Conservation (phyloP, 768 basidiomycete genomes). For the Paxillus rubicundulus region DNA sequence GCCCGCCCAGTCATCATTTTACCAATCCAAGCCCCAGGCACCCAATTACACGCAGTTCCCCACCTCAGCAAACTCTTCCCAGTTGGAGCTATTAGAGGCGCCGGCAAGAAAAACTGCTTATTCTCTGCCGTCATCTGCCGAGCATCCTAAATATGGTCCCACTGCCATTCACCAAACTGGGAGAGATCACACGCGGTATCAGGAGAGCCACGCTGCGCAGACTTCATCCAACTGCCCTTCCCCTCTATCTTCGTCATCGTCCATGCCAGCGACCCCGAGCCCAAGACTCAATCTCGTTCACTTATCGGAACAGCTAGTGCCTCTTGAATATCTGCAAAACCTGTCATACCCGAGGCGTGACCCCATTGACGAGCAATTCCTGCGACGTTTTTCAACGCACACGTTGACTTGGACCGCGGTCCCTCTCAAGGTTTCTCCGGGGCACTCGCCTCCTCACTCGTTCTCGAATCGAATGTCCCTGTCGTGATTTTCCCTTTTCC, state of each 20-base stretch:
- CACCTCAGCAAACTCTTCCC: slow-evolving; percentile 28
- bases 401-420: slow-evolving; percentile 17
- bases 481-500: slow-evolving; percentile 2
- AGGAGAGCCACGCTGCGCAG: slow-evolving; percentile 21
- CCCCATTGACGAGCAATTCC: slow-evolving; percentile 61
- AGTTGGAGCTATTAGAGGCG: slow-evolving; percentile 23
- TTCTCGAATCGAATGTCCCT: slow-evolving; percentile 27
- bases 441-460: slow-evolving; percentile 16
- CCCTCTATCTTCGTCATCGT: slow-evolving; percentile 38
- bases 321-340: slow-evolving; percentile 59
- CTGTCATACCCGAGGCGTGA: slow-evolving; percentile 55
- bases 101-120: slow-evolving; percentile 26
- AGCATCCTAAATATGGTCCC: slow-evolving; percentile 21
- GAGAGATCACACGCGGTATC: slow-evolving; percentile 20
- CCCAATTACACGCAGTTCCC: slow-evolving; percentile 32
- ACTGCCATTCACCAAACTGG: slow-evolving; percentile 23
- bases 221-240: slow-evolving; percentile 26
- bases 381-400: slow-evolving; percentile 52
- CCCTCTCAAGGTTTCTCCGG: slow-evolving; percentile 16
- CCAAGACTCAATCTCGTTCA: slow-evolving; percentile 20
- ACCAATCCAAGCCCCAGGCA: slow-evolving; percentile 20
- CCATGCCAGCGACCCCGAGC: slow-evolving; percentile 39
- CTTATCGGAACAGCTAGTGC: slow-evolving; percentile 48
- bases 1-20: slow-evolving; percentile 19
- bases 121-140: slow-evolving; percentile 30